These are phyloP conservation scores for Pugionium dolabratum DNA, from an alignment of 345 rosid genomes.

Conservation along the genomic window DNA sequence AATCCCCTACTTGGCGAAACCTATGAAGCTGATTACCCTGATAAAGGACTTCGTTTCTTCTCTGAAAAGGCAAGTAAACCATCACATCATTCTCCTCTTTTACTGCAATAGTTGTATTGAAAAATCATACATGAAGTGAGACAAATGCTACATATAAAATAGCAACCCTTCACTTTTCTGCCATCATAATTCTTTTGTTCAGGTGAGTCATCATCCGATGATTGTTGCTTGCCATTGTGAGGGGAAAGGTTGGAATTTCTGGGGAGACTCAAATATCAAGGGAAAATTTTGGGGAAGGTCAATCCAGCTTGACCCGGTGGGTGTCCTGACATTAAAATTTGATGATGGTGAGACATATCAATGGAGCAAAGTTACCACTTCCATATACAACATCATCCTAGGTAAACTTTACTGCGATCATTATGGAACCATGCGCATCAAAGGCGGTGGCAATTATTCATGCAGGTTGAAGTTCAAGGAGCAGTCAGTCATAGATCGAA, in stretches of 20 bases:
- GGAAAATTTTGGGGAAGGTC: conserved; percentile 99
- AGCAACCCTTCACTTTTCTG: conserved; percentile 7
- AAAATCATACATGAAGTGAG: conserved; percentile 14
- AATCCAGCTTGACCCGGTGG: conserved; percentile 98
- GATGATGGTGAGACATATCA: conserved; percentile 89
- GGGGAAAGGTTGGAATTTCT: conserved; percentile 98
- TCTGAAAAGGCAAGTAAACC: conserved; percentile 74
- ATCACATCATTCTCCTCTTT: conserved; percentile 7
- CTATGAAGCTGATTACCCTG: conserved; percentile 97
- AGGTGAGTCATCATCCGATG: conserved; percentile 99
- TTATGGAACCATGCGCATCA: conserved; percentile 95
- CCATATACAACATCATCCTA: conserved; percentile 93
- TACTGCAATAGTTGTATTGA: conserved; percentile 10
- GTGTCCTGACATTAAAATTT: conserved; percentile 77
- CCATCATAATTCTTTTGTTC: conserved; percentile 41
- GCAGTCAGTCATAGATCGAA: conserved; percentile 95
- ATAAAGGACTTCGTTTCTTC: conserved; percentile 94
- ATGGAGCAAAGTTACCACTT: conserved; percentile 99
- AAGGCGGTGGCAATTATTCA: conserved; percentile 77
- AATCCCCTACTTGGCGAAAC: conserved; percentile 99
- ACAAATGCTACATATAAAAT: not conserved
- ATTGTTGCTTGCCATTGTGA: conserved; percentile 97
- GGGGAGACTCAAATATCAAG: conserved; percentile 98
- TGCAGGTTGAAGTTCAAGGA: conserved; percentile 98
- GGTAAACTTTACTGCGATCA: conserved; percentile 97